phyloP scores from a whole-genome alignment of 2,329 filamentous ascomycete genomes.

The Aureobasidium sp. region DNA sequence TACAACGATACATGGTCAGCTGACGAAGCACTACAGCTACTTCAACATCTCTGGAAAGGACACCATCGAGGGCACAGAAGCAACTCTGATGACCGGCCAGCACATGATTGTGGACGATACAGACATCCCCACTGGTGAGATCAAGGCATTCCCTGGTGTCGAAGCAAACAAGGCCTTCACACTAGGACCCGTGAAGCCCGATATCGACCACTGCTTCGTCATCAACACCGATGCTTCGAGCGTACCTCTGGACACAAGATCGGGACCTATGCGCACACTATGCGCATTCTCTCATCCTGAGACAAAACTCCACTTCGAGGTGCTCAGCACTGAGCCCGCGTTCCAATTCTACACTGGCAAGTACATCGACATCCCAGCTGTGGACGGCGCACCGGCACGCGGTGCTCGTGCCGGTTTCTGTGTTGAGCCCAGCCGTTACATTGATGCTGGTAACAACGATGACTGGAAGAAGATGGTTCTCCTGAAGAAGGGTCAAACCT shows the following conservation, averaged over 20 bases:
- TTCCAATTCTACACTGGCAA: conserved; percentile 97
- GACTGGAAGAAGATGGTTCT: conserved; percentile 72
- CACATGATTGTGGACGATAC: conserved; percentile 67
- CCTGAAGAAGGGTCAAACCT: conserved; percentile 76
- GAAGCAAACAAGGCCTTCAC: conserved; percentile 60
- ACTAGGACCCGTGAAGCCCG: conserved; percentile 61
- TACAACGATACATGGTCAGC: not conserved
- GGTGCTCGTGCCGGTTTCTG: conserved; percentile 71
- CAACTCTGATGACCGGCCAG: conserved; percentile 48
- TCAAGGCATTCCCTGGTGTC: conserved; percentile 57
- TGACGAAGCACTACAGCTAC: conserved; percentile 36
- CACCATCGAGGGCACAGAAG: conserved; percentile 55
- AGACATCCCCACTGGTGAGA: conserved; percentile 64
- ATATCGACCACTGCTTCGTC: conserved; percentile 88
- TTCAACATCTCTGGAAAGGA: conserved; percentile 58
- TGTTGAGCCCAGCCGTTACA: conserved; percentile 83
- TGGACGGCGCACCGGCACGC: conserved; percentile 52
- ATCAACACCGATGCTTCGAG: conserved; percentile 53
- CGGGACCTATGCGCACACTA: conserved; percentile 54
- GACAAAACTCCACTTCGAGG: conserved; percentile 72
- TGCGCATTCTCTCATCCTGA: conserved; percentile 65
- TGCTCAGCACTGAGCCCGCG: conserved; percentile 83
- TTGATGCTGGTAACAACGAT: conserved; percentile 77
- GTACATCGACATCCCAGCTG: conserved; percentile 63
- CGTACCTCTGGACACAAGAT: conserved; percentile 44